Evolutionary conservation across 108 stramenopile species (phyloP).

Genomic region (Stephanodiscus minutulus): DNA sequence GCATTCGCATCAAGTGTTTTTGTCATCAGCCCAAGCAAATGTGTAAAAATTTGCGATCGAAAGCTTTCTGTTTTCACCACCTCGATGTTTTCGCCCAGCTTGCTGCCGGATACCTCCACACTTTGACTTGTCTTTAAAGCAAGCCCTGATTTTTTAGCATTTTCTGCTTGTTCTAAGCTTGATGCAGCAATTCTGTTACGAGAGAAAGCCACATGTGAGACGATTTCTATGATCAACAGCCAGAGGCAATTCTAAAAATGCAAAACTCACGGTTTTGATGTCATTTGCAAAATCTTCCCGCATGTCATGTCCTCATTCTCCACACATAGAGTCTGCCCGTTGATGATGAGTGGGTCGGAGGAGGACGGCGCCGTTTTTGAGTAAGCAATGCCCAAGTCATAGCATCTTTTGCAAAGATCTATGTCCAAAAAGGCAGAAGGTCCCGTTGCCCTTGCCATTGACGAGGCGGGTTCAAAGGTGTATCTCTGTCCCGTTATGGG

Average conservation of each 20-base stretch:
- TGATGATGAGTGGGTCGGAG: conserved; percentile 53
- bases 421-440: no score
- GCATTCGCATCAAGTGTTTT: conserved; percentile 1
- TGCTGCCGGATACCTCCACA: conserved; percentile 8
- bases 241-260: no score
- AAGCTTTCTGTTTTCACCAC: conserved; percentile 35
- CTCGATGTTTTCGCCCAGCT: conserved; percentile 12
- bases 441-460: no score
- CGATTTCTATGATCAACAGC: no score
- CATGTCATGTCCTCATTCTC: conserved; percentile 59
- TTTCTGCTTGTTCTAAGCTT: conserved; percentile 57
- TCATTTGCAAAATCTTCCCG: conserved; percentile 68
- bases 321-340: conserved; percentile 53
- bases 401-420: conserved; percentile 67
- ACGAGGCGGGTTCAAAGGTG: no score
- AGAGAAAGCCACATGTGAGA: no score
- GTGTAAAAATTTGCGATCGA: conserved; percentile 27
- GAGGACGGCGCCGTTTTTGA: conserved; percentile 40
- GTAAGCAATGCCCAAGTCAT: conserved; percentile 48
- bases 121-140: conserved; percentile 20
- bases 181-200: conserved; percentile 52
- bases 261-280: conserved; percentile 55
- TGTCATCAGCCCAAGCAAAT: conserved; percentile 13
- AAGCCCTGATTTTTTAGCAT: conserved; percentile 18
- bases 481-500: conserved; percentile 69